phyloP scores from a whole-genome alignment of 768 basidiomycete species.

The Gymnopilus dilepis region DNA sequence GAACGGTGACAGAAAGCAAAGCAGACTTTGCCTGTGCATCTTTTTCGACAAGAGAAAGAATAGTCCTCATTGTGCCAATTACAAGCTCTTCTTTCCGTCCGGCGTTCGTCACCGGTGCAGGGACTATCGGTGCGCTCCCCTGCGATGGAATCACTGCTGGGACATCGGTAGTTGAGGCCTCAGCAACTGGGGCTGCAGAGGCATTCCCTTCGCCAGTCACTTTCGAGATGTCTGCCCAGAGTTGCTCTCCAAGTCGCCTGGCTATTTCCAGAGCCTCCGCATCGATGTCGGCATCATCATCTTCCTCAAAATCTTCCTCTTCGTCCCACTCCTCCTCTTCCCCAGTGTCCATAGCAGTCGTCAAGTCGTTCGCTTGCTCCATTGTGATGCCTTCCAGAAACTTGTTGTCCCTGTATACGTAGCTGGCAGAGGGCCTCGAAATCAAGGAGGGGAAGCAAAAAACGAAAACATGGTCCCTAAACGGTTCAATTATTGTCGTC shows the following conservation, averaged over 20 bases:
- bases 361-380: slow-evolving; percentile 5
- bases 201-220: slow-evolving; percentile 50
- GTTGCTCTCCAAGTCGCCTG: slow-evolving; percentile 72
- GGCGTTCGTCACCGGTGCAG: slow-evolving; percentile 8
- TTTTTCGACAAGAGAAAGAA: slow-evolving; percentile 60
- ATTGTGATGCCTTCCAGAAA: background rate
- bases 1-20: slow-evolving; percentile 56
- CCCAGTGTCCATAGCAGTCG: background rate
- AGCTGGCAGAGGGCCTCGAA: background rate
- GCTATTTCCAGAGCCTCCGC: slow-evolving; percentile 80
- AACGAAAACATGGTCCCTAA: background rate
- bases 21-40: slow-evolving; percentile 61
- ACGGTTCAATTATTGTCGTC: background rate
- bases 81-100: slow-evolving; percentile 58
- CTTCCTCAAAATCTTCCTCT: slow-evolving; percentile 56
- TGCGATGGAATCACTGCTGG: background rate
- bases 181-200: slow-evolving; percentile 11
- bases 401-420: background rate
- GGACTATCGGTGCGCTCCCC: background rate
- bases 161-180: slow-evolving; percentile 3
- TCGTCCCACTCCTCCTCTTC: slow-evolving; percentile 43
- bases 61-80: slow-evolving; percentile 66
- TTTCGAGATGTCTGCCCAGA: slow-evolving; percentile 78
- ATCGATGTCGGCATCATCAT: slow-evolving; percentile 65
- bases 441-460: background rate